phyloP scores from a whole-genome alignment of 495 filamentous ascomycete genomes.

The Pyrenopolyporus hunteri region DNA sequence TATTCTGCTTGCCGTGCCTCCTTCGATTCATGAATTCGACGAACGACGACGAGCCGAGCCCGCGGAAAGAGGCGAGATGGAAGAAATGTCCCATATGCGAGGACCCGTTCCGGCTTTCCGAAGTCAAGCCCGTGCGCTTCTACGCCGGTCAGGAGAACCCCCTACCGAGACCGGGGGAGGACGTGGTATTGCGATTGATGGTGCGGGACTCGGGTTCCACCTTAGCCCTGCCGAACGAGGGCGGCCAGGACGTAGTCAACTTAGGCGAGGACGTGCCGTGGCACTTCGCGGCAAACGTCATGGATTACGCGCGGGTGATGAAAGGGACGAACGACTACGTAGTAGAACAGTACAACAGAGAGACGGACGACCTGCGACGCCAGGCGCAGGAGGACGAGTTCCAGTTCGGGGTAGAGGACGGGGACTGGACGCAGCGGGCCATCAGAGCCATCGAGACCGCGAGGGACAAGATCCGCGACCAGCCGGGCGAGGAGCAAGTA shows the following conservation, averaged over 20 bases:
- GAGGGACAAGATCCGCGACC: constrained; percentile 66
- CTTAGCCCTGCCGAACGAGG: constrained; percentile 84
- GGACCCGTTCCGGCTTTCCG: constrained; percentile 84
- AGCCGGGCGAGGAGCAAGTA: constrained; percentile 3
- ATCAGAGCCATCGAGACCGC: constrained; percentile 70
- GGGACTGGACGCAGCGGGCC: constrained; percentile 88
- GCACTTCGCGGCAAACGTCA: constrained; percentile 91
- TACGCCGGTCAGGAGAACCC: constrained; percentile 87
- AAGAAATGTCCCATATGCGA: constrained; percentile 97
- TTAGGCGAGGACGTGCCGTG: constrained; percentile 82
- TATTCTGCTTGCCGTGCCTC: constrained; percentile 93
- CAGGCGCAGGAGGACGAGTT: constrained; percentile 90
- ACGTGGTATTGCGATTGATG: constrained; percentile 86
- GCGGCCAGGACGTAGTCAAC: constrained; percentile 67
- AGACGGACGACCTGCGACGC: constrained; percentile 72
- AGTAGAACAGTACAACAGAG: constrained; percentile 73
- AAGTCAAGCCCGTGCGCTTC: constrained; percentile 90
- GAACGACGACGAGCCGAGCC: constrained; percentile 63
- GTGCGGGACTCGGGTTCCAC: constrained; percentile 80
- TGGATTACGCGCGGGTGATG: constrained; percentile 96
- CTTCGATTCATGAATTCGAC: constrained; percentile 96
- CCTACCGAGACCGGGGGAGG: constrained; percentile 78
- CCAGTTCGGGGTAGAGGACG: constrained; percentile 87
- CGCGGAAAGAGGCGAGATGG: constrained; percentile 75
- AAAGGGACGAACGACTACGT: constrained; percentile 92